Percentiles rank a stretch among this genome's conserved stretches.
These are phyloP conservation scores for Curvularia hawaiiensis DNA, from an alignment of 2,329 filamentous ascomycete species.

Conservation along the genomic window DNA sequence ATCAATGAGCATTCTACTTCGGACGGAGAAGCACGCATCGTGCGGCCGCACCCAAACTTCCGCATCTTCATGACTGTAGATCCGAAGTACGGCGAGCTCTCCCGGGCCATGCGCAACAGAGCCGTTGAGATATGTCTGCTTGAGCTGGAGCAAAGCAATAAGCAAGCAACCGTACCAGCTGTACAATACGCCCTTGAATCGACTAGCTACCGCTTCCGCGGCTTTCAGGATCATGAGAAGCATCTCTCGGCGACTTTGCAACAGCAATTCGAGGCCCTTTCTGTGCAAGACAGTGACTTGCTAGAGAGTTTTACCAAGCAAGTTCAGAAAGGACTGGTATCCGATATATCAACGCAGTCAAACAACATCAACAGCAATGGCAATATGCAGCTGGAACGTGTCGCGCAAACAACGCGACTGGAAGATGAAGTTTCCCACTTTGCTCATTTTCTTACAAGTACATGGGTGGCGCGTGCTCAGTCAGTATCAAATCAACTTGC, in stretches of 20 bases:
- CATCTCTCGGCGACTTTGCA: conserved; percentile 19
- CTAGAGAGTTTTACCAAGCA: conserved; percentile 42
- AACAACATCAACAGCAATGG: conserved; percentile 8
- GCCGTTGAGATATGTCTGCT: conserved; percentile 84
- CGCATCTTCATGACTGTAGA: conserved; percentile 94
- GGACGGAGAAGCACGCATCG: conserved; percentile 78
- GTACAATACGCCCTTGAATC: conserved; percentile 46
- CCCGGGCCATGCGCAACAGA: conserved; percentile 94
- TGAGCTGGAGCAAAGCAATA: conserved; percentile 16
- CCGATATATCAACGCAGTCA: not conserved
- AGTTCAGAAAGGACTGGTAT: conserved; percentile 21
- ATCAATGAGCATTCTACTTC: conserved; percentile 91
- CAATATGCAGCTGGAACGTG: conserved; percentile 1
- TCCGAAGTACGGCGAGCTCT: conserved; percentile 88
- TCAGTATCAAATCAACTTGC: conserved; percentile 9
- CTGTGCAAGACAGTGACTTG: conserved; percentile 35
- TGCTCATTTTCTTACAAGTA: conserved; percentile 42
- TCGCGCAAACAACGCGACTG: not conserved
- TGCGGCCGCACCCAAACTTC: conserved; percentile 84
- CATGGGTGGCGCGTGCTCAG: conserved; percentile 23
- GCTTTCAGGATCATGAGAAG: conserved; percentile 24
- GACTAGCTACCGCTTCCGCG: conserved; percentile 46
- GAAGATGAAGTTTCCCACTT: conserved; percentile 20
- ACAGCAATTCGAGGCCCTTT: conserved; percentile 45
- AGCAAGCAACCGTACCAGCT: not conserved